phyloP scores from a whole-genome alignment of 495 filamentous ascomycete genomes.

The Chaetomidium leptoderma region DNA sequence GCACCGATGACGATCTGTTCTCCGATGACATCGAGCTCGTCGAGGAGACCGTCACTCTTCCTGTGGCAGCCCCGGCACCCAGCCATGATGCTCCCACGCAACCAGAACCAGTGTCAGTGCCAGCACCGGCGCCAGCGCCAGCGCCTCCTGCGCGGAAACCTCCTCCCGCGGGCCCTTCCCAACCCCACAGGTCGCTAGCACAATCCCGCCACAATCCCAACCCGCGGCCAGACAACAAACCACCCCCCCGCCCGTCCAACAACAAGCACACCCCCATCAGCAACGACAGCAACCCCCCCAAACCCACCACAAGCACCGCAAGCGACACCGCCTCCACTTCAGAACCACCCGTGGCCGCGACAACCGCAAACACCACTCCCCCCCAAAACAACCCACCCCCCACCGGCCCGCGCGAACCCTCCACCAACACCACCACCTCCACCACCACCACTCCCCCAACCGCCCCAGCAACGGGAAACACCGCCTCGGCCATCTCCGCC shows the following conservation, averaged over 20 bases:
- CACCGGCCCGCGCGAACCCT: conserved; percentile 10
- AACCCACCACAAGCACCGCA: conserved; percentile 2
- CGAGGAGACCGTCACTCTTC: conserved; percentile 9
- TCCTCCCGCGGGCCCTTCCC: not conserved
- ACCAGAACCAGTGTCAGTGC: not conserved
- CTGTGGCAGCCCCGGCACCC: not conserved
- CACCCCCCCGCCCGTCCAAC: conserved; percentile 23
- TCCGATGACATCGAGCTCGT: conserved; percentile 49
- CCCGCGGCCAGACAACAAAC: conserved; percentile 22
- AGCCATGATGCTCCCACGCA: not conserved
- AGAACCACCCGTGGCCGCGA: not conserved
- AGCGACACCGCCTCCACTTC: not conserved
- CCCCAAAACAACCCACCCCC: conserved; percentile 5
- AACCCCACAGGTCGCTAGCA: conserved; percentile 27
- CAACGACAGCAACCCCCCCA: conserved; percentile 6
- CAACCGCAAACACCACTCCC: conserved; percentile 5
- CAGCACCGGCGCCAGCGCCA: not conserved
- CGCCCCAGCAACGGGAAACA: conserved; percentile 22
- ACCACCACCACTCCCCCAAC: not conserved
- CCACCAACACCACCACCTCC: conserved; percentile 9
- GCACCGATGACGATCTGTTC: conserved; percentile 51
- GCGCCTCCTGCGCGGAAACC: not conserved
- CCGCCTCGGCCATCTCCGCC: conserved; percentile 28
- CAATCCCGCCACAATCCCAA: conserved; percentile 37
- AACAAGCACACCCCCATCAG: conserved; percentile 20